phyloP scores from a whole-genome alignment of 805 yeast genomes.

The Candida schatavii region DNA sequence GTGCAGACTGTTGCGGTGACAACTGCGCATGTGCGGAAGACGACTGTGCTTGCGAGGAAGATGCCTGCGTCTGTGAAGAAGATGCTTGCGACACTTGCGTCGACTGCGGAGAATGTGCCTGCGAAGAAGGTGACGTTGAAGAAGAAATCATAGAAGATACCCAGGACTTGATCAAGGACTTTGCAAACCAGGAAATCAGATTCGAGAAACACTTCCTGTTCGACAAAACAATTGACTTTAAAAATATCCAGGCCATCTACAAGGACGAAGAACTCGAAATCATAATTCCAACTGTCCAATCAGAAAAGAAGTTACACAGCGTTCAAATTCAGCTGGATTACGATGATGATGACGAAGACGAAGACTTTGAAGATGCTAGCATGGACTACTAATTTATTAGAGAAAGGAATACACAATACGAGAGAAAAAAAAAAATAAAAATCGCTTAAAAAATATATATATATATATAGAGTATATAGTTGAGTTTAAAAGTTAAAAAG shows the following conservation, averaged over 20 bases:
- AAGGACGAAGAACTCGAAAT: constrained; percentile 41
- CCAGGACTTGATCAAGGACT: constrained; percentile 34
- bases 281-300: constrained; percentile 36
- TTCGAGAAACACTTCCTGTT: constrained; percentile 44
- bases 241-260: constrained; percentile 38
- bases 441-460: background rate
- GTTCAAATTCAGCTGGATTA: constrained; percentile 10
- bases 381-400: constrained; percentile 8
- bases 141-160: constrained; percentile 43
- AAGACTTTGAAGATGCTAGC: constrained; percentile 13
- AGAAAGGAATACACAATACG: background rate
- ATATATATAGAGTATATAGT: no score
- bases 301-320: constrained; percentile 6
- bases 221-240: constrained; percentile 35
- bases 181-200: constrained; percentile 36
- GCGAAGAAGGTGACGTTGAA: constrained; percentile 19
- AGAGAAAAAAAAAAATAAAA: background rate
- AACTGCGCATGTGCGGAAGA: constrained; percentile 10
- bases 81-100: constrained; percentile 7
- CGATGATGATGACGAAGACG: constrained; percentile 12
- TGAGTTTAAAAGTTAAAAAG: no score
- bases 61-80: constrained; percentile 2
- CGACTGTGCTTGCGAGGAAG: constrained; percentile 11
- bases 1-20: constrained; percentile 6
- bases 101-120: constrained; percentile 8